Conservation (phyloP, 345 rosid species). For the Eucalyptus tenuipes region DNA sequence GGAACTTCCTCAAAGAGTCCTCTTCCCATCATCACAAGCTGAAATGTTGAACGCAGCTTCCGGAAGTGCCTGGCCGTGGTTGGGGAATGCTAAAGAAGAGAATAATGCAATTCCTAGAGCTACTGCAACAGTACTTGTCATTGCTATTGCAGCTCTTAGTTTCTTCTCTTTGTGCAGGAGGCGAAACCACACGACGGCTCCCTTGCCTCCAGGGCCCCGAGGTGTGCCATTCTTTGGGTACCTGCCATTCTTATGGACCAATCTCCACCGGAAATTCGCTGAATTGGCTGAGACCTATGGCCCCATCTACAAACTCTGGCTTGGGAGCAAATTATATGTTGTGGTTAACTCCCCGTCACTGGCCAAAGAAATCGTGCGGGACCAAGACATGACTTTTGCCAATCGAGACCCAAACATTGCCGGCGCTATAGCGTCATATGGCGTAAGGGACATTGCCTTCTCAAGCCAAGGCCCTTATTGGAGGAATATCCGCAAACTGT, state of each 20-base stretch:
- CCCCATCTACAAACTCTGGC: background rate
- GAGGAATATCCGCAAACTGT: slow-evolving; percentile 9
- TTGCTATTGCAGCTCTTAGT: background rate
- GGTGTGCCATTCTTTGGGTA: background rate
- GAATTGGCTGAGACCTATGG: background rate
- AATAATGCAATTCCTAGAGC: background rate
- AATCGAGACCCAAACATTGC: slow-evolving; percentile 15
- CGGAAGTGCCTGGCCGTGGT: background rate
- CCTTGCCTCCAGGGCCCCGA: background rate
- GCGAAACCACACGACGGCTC: background rate
- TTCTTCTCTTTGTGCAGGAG: background rate
- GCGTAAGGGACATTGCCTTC: slow-evolving; percentile 17
- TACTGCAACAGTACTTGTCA: background rate
- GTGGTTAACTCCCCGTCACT: slow-evolving; percentile 20
- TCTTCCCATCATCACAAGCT: background rate
- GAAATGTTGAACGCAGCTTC: no score
- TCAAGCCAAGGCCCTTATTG: slow-evolving; percentile 9
- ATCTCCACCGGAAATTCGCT: background rate
- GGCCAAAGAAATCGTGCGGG: slow-evolving; percentile 20
- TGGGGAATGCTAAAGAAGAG: background rate
- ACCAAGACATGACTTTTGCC: slow-evolving; percentile 13
- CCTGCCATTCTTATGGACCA: background rate
- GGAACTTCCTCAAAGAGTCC: background rate
- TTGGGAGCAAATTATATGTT: background rate
- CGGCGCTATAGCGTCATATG: background rate